phyloP scores from a whole-genome alignment of 2,329 filamentous ascomycete genomes.

The Fonsecaea multimorphosa region DNA sequence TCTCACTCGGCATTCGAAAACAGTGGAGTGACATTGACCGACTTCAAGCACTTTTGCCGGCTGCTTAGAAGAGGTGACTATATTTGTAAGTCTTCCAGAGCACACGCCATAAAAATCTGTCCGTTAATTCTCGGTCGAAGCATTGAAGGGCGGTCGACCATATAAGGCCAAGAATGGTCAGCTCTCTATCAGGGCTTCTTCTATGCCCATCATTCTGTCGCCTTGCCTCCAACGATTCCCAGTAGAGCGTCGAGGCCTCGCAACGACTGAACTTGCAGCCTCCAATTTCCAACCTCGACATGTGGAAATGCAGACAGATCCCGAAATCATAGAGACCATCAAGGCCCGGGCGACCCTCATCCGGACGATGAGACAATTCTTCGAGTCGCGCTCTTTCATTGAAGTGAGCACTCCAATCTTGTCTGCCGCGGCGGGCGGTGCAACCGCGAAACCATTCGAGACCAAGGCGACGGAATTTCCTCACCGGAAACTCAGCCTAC shows the following conservation, averaged over 20 bases:
- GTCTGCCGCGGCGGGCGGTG: conserved; percentile 81
- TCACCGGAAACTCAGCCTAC: conserved; percentile 72
- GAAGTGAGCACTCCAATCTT: conserved; percentile 93
- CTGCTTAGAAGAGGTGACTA: conserved; percentile 81
- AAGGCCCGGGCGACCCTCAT: conserved; percentile 76
- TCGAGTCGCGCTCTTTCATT: conserved; percentile 74
- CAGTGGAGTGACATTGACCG: conserved; percentile 47
- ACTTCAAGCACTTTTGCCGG: conserved; percentile 53
- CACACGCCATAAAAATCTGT: conserved; percentile 21
- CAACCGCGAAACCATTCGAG: conserved; percentile 82
- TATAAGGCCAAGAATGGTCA: conserved; percentile 75
- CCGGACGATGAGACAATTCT: conserved; percentile 73
- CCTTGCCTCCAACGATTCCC: conserved; percentile 83
- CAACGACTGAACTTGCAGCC: conserved; percentile 62
- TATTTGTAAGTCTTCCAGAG: conserved; percentile 66
- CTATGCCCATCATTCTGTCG: conserved; percentile 73
- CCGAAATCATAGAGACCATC: conserved; percentile 69
- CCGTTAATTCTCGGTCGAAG: conserved; percentile 48
- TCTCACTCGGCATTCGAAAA: conserved; percentile 42
- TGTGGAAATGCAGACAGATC: conserved; percentile 82
- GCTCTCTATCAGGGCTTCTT: conserved; percentile 71
- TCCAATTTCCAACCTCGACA: conserved; percentile 61
- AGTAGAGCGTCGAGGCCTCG: conserved; percentile 44
- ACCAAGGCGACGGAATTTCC: conserved; percentile 79
- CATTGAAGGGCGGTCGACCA: conserved; percentile 69